Percentiles rank a stretch among this genome's conserved stretches.
These are phyloP conservation scores for Ajuga chamaepitys DNA, from an alignment of 257 asterid species.

Conservation along the genomic window DNA sequence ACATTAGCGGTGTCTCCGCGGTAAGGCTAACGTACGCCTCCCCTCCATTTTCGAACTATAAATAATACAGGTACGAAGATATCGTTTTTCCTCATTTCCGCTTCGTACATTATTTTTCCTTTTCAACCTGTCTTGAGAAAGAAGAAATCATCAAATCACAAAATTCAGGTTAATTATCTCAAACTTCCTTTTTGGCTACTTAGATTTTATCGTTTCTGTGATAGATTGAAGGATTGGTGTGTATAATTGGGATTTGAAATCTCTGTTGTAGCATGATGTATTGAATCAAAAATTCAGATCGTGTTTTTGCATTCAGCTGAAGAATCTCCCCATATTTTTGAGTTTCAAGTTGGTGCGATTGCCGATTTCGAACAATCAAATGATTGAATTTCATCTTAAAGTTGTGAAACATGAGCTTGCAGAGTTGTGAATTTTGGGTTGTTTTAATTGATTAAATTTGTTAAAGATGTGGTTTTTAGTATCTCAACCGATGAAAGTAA, in stretches of 20 bases:
- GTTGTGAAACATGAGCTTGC: not conserved
- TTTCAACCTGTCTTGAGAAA: slow-evolving; percentile 18
- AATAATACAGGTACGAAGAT: not conserved
- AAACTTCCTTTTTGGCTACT: not conserved
- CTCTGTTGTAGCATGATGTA: not conserved
- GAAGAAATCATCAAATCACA: slow-evolving; percentile 19
- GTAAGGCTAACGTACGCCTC: slow-evolving; percentile 18
- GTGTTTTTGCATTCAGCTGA: slow-evolving; percentile 1
- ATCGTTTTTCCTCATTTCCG: not conserved
- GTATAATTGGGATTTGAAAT: slow-evolving; percentile 1
- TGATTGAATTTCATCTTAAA: not conserved
- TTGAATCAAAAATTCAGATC: not conserved
- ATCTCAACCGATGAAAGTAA: not conserved
- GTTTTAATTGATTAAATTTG: not conserved
- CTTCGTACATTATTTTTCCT: not conserved
- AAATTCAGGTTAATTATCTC: slow-evolving; percentile 15
- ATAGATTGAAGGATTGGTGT: not conserved
- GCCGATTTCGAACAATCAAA: not conserved
- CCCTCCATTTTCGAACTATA: slow-evolving; percentile 7
- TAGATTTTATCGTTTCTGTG: not conserved
- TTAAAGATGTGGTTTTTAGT: not conserved
- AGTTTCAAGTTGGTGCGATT: not conserved
- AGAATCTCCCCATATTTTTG: not conserved
- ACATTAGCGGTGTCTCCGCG: not conserved
- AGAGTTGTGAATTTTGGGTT: slow-evolving; percentile 6